phyloP scores from a whole-genome alignment of 2,329 filamentous ascomycete species.

The Colletotrichum sojae region DNA sequence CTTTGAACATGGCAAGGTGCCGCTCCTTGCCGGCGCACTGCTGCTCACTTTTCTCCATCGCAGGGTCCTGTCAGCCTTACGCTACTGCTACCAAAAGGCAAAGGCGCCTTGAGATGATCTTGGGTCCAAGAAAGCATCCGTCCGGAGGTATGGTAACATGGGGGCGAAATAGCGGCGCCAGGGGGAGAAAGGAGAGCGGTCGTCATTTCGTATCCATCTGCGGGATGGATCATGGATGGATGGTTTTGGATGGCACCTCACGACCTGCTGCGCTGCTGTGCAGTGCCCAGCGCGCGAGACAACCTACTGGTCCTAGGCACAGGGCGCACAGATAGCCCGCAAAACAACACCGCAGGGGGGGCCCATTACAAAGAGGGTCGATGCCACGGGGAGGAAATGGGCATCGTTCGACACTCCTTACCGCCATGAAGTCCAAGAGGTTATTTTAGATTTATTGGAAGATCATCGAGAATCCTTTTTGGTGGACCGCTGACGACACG shows the following conservation, averaged over 20 bases:
- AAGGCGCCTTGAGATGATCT: conserved; percentile 29
- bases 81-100: conserved; percentile 29
- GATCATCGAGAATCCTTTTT: conserved; percentile 34
- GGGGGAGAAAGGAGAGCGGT: conserved; percentile 10
- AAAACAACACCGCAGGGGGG: neutral
- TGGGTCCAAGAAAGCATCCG: conserved; percentile 19
- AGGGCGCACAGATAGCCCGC: conserved; percentile 10
- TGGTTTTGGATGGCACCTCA: conserved; percentile 10
- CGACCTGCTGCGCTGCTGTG: neutral
- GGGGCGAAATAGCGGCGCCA: conserved; percentile 23
- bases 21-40: conserved; percentile 11
- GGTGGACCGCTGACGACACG: conserved; percentile 39
- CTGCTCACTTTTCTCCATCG: conserved; percentile 15
- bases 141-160: conserved; percentile 30
- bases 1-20: conserved; percentile 8
- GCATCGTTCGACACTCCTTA: conserved; percentile 29
- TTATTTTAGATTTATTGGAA: conserved; percentile 39
- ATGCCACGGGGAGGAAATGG: conserved; percentile 21
- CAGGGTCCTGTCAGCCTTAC: conserved; percentile 36
- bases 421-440: conserved; percentile 26
- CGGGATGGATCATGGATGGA: conserved; percentile 20
- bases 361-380: conserved; percentile 2
- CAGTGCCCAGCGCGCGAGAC: neutral
- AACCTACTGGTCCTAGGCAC: conserved; percentile 2
- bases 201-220: conserved; percentile 16